Conservation (phyloP, 1,284 basidiomycete genomes). For the Cutaneotrichosporon spelunceum region DNA sequence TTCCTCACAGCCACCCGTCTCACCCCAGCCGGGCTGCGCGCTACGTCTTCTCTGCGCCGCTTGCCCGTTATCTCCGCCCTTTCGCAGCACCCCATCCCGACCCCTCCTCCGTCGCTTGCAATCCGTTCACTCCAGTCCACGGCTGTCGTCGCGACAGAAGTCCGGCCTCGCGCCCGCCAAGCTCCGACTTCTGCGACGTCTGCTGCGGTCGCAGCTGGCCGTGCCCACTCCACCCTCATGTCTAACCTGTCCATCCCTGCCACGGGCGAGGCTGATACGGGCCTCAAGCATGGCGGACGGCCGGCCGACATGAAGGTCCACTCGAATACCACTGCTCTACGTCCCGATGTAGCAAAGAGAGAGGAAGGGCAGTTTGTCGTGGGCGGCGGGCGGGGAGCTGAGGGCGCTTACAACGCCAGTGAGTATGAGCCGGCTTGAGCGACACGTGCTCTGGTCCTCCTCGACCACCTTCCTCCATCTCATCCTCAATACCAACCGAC, state of each 20-base stretch:
- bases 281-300: not conserved
- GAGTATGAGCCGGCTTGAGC: constrained; percentile 11
- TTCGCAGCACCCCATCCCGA: not conserved
- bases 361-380: not conserved
- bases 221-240: not conserved
- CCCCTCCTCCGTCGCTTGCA: not conserved
- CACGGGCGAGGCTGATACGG: not conserved
- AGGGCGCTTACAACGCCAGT: constrained; percentile 46
- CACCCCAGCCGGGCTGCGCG: not conserved
- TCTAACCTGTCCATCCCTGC: constrained; percentile 3
- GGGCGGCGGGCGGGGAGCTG: constrained; percentile 12
- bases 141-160: not conserved
- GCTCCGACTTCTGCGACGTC: not conserved
- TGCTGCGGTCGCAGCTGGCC: constrained; percentile 9
- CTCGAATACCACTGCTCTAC: not conserved
- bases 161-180: not conserved
- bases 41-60: not conserved
- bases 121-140: constrained; percentile 4
- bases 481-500: not conserved
- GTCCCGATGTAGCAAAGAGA: not conserved
- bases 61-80: not conserved
- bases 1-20: constrained; percentile 4
- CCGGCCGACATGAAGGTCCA: not conserved
- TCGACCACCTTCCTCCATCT: not conserved
- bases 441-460: not conserved